These are phyloP conservation scores for Paracoccidioides brasiliensis DNA, from an alignment of 2,329 filamentous ascomycete species.

Conservation along the genomic window DNA sequence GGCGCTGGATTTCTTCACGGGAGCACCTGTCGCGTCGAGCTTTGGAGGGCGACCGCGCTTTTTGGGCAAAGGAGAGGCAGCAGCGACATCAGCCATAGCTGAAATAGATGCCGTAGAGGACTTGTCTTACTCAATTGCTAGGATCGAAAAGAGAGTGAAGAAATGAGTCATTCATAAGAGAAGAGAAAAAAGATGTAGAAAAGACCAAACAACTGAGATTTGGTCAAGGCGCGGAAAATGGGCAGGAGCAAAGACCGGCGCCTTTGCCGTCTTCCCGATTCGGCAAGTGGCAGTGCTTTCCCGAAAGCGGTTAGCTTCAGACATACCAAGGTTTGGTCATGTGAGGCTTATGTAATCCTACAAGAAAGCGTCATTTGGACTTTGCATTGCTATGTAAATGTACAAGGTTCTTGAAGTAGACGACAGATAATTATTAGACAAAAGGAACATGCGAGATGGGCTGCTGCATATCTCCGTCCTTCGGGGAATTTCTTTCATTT, in stretches of 20 bases:
- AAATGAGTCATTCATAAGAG: background rate
- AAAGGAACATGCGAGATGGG: background rate
- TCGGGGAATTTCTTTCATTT: background rate
- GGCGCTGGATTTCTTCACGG: slow-evolving; percentile 2
- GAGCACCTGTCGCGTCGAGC: slow-evolving; percentile 4
- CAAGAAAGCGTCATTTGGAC: background rate
- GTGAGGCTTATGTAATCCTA: too few relatives aligned
- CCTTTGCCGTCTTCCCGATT: background rate
- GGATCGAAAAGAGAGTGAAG: background rate
- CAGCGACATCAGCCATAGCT: background rate
- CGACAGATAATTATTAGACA: too few relatives aligned
- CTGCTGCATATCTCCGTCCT: background rate
- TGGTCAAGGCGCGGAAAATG: background rate
- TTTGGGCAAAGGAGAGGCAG: background rate
- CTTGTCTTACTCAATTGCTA: background rate
- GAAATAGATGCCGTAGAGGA: background rate
- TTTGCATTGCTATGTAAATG: too few relatives aligned
- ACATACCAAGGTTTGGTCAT: background rate
- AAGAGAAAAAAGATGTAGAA: background rate
- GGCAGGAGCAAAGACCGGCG: background rate
- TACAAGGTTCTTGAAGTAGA: too few relatives aligned
- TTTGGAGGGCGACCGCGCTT: slow-evolving; percentile 11
- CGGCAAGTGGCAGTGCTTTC: background rate
- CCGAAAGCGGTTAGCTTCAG: background rate
- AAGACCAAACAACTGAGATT: background rate